A percentile compares a stretch with the other conserved stretches of the same genome.
phyloP scores from a whole-genome alignment of 371 early-diverging fungal species.

The Dinochytrium kinnereticum region DNA sequence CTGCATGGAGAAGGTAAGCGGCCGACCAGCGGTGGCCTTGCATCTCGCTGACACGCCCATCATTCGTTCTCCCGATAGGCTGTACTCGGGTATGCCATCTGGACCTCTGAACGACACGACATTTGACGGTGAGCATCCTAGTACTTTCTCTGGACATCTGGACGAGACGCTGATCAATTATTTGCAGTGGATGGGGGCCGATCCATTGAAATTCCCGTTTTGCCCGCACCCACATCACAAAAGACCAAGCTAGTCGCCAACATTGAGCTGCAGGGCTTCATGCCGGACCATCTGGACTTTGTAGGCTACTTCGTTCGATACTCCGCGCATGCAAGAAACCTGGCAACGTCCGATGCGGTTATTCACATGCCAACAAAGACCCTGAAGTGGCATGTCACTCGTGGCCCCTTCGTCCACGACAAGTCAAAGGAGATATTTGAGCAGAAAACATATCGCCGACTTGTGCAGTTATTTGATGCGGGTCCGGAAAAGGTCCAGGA shows the following conservation, averaged over 20 bases:
- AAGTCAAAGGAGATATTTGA: conserved; percentile 97
- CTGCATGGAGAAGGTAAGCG: too few species aligned
- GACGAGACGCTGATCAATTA: neutral
- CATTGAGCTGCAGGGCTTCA: conserved; percentile 72
- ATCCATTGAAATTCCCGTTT: neutral
- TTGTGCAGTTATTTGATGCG: conserved; percentile 82
- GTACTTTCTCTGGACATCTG: neutral
- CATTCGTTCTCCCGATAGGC: too few species aligned
- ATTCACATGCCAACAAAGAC: conserved; percentile 77
- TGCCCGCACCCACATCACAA: neutral
- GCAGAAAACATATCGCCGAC: conserved; percentile 84
- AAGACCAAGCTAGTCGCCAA: conserved; percentile 64
- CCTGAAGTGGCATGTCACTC: conserved; percentile 87
- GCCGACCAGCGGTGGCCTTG: too few species aligned
- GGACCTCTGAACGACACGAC: conserved; percentile 7
- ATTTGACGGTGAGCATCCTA: neutral
- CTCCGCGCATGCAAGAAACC: conserved; percentile 75
- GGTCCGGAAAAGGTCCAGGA: conserved; percentile 73
- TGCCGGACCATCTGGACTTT: conserved; percentile 86
- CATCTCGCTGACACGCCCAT: too few species aligned
- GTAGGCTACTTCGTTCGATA: conserved; percentile 83
- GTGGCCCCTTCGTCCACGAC: conserved; percentile 95
- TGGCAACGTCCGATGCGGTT: conserved; percentile 78
- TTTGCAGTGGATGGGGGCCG: neutral
- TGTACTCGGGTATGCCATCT: neutral